These are phyloP conservation scores for Leishmania martiniquensis DNA, from an alignment of 208 protist species.

Conservation along the genomic window DNA sequence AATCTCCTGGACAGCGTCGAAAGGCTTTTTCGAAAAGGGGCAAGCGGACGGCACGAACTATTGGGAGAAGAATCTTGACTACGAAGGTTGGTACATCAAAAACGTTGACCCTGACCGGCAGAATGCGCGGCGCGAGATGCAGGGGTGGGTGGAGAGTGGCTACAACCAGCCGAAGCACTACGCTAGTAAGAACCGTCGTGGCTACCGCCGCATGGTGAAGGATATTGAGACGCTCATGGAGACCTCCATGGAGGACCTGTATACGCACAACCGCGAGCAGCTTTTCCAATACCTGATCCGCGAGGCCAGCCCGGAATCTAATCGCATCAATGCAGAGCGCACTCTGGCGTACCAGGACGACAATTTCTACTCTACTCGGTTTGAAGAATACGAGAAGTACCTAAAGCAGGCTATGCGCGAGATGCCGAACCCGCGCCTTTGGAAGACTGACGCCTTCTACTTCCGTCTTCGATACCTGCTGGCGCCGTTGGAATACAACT, in stretches of 20 bases:
- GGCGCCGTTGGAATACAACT: constrained; percentile 91
- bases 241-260: constrained; percentile 90
- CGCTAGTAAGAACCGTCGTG: constrained; percentile 88
- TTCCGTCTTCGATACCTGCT: constrained; percentile 86
- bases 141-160: constrained; percentile 84
- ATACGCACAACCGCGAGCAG: constrained; percentile 89
- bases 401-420: constrained; percentile 90
- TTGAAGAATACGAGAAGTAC: constrained; percentile 88
- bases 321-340: constrained; percentile 88
- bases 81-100: constrained; percentile 93
- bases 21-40: constrained; percentile 87
- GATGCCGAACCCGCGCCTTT: constrained; percentile 89
- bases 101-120: constrained; percentile 89
- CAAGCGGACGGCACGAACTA: constrained; percentile 88
- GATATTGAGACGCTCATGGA: constrained; percentile 91
- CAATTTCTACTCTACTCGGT: constrained; percentile 91
- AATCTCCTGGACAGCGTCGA: constrained; percentile 78
- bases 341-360: constrained; percentile 85
- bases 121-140: constrained; percentile 80
- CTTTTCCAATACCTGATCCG: constrained; percentile 90
- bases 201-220: constrained; percentile 90
- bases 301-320: constrained; percentile 86
- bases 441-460: constrained; percentile 93
- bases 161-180: constrained; percentile 93
- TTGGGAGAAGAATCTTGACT: constrained; percentile 93